These are phyloP conservation scores for Helotiales sp. DNA, from an alignment of 2,329 filamentous ascomycete genomes.

Conservation along the genomic window DNA sequence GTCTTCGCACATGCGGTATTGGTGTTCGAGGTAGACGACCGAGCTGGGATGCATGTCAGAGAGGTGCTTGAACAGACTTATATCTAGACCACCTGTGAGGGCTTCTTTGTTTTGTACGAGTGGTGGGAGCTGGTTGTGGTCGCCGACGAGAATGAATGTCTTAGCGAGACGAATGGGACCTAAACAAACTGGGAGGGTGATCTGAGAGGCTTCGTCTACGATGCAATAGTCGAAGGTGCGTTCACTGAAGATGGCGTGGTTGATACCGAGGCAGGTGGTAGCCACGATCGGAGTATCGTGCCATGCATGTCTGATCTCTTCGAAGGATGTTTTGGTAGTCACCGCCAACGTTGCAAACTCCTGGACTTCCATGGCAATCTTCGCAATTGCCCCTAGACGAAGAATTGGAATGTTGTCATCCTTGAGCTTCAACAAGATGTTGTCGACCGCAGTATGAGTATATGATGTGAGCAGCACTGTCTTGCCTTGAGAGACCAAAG, in stretches of 20 bases:
- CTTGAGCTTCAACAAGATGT: slow-evolving; percentile 91
- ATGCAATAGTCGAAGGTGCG: slow-evolving; percentile 97
- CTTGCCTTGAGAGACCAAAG: slow-evolving; percentile 86
- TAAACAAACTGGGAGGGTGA: slow-evolving; percentile 91
- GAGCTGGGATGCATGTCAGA: slow-evolving; percentile 87
- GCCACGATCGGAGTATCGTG: slow-evolving; percentile 88
- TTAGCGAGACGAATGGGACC: slow-evolving; percentile 92
- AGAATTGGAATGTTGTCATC: slow-evolving; percentile 78
- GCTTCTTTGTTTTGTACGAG: slow-evolving; percentile 93
- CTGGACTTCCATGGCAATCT: slow-evolving; percentile 86
- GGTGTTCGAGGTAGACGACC: slow-evolving; percentile 90
- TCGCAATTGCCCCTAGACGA: slow-evolving; percentile 82
- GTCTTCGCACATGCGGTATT: slow-evolving; percentile 98
- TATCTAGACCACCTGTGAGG: slow-evolving; percentile 81
- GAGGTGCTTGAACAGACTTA: slow-evolving; percentile 91
- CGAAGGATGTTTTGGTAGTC: slow-evolving; percentile 74
- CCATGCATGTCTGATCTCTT: slow-evolving; percentile 84
- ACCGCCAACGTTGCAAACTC: slow-evolving; percentile 82
- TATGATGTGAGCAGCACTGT: slow-evolving; percentile 93
- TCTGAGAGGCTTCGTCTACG: slow-evolving; percentile 96
- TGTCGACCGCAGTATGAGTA: slow-evolving; percentile 97
- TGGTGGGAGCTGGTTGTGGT: slow-evolving; percentile 94
- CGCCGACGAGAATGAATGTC: slow-evolving; percentile 93
- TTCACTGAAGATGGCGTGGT: slow-evolving; percentile 85
- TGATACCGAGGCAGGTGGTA: slow-evolving; percentile 92